Conservation (phyloP, 495 filamentous ascomycete genomes). For the Letharia columbiana region DNA sequence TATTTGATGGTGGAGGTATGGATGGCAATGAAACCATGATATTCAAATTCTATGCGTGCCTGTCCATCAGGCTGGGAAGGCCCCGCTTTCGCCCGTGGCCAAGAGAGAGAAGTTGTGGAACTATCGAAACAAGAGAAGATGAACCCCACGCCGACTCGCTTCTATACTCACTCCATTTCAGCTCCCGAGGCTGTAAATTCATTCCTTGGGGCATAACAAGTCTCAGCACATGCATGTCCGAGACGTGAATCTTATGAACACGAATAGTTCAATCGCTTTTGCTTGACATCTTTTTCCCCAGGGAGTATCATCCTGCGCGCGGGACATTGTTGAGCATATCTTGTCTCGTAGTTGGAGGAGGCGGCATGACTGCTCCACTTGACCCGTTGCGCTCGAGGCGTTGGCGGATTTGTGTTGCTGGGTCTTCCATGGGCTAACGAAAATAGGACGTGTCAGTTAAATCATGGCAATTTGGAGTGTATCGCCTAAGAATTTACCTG, state of each 20-base stretch:
- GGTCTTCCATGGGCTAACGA: slow-evolving; percentile 19
- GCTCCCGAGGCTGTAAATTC: not conserved
- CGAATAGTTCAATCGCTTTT: slow-evolving; percentile 7
- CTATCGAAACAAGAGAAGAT: slow-evolving; percentile 11
- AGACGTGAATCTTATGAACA: slow-evolving; percentile 7
- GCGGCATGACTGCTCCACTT: slow-evolving; percentile 17
- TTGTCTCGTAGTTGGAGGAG: slow-evolving; percentile 20
- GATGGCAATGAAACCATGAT: slow-evolving; percentile 1
- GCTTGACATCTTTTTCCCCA: not conserved
- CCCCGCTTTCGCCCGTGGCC: slow-evolving; percentile 8
- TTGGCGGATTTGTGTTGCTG: slow-evolving; percentile 24
- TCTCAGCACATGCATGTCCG: not conserved
- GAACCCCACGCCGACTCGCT: slow-evolving; percentile 6
- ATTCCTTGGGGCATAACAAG: not conserved
- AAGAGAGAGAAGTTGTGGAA: slow-evolving; percentile 12
- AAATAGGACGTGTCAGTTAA: not conserved
- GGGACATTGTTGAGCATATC: slow-evolving; percentile 25
- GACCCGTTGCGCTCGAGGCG: slow-evolving; percentile 20
- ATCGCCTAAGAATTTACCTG: slow-evolving; percentile 34
- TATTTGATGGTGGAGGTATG: not conserved
- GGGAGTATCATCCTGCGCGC: slow-evolving; percentile 15
- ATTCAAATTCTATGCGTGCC: slow-evolving; percentile 16
- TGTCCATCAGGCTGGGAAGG: slow-evolving; percentile 1
- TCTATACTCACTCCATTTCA: slow-evolving; percentile 8
- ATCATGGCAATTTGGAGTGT: not conserved